phyloP scores from a whole-genome alignment of 441 rosid genomes.

The Gossypium schwendimanii region DNA sequence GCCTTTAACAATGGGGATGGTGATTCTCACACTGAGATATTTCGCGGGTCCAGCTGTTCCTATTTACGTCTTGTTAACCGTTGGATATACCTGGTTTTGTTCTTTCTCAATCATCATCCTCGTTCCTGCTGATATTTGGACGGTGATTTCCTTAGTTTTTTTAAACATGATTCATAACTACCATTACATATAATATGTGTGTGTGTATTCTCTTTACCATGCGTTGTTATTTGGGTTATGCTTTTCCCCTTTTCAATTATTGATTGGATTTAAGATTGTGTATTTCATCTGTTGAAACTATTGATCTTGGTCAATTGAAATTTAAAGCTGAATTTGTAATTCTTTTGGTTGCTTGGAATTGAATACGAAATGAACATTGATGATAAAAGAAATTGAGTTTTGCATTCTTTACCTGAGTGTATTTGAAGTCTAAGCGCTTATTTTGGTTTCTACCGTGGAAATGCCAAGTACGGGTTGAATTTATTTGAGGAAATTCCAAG shows the following conservation, averaged over 20 bases:
- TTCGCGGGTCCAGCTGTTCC: slow-evolving; percentile 72
- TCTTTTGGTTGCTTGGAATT: not conserved
- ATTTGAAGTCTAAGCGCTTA: too few relatives aligned
- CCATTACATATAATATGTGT: too few relatives aligned
- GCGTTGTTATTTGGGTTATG: not conserved
- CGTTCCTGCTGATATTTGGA: slow-evolving; percentile 78
- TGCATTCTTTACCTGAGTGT: not conserved
- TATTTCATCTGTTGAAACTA: not conserved
- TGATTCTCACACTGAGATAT: slow-evolving; percentile 45
- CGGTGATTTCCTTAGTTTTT: slow-evolving; percentile 26
- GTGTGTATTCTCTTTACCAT: not conserved
- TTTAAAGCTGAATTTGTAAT: not conserved
- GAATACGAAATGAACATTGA: not conserved
- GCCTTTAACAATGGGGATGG: slow-evolving; percentile 75
- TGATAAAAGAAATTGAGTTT: not conserved
- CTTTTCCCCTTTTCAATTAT: not conserved
- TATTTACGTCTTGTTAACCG: slow-evolving; percentile 60
- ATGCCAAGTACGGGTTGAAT: not conserved
- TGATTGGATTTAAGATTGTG: not conserved
- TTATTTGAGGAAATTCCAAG: not conserved
- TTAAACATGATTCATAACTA: too few relatives aligned
- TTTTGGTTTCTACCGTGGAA: not conserved
- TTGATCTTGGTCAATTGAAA: not conserved
- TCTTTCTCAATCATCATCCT: slow-evolving; percentile 71
- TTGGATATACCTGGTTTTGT: slow-evolving; percentile 80